phyloP scores from a whole-genome alignment of 2,329 filamentous ascomycete genomes.

The Botryosphaeria agaves region DNA sequence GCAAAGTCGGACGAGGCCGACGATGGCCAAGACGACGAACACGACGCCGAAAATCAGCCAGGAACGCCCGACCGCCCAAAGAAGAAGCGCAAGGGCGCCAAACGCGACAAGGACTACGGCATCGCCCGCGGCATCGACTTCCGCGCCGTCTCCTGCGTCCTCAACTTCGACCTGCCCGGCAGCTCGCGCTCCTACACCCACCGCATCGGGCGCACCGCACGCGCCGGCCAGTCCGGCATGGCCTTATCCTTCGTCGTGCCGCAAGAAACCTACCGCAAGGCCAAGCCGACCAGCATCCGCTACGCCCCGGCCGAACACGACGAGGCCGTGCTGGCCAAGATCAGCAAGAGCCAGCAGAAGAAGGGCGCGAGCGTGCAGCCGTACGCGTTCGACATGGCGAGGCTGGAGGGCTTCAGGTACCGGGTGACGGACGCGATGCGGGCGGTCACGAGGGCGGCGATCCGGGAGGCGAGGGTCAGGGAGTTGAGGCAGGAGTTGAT shows the following conservation, averaged over 20 bases:
- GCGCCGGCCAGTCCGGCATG: slow-evolving; percentile 83
- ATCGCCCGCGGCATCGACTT: slow-evolving; percentile 96
- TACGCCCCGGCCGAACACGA: slow-evolving; percentile 63
- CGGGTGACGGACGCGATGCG: slow-evolving; percentile 84
- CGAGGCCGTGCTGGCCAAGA: slow-evolving; percentile 66
- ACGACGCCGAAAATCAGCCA: slow-evolving; percentile 12
- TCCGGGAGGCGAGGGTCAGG: slow-evolving; percentile 75
- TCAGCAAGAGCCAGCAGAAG: slow-evolving; percentile 62
- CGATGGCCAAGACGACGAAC: slow-evolving; percentile 17
- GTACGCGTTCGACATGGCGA: slow-evolving; percentile 88
- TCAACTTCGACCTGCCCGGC: slow-evolving; percentile 91
- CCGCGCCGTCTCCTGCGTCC: slow-evolving; percentile 79
- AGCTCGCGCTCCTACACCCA: slow-evolving; percentile 91
- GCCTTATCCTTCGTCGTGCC: slow-evolving; percentile 92
- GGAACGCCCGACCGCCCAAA: too few relatives aligned
- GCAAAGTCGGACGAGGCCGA: too few relatives aligned
- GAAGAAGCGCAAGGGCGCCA: slow-evolving; percentile 47
- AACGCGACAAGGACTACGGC: slow-evolving; percentile 72
- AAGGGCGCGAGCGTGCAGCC: slow-evolving; percentile 68
- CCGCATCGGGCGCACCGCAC: slow-evolving; percentile 81
- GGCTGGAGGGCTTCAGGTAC: slow-evolving; percentile 87
- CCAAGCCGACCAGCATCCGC: slow-evolving; percentile 71
- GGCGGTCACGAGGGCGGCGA: slow-evolving; percentile 73
- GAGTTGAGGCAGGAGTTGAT: slow-evolving; percentile 81
- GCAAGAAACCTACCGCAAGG: slow-evolving; percentile 64